Percentiles rank a stretch among this genome's conserved stretches.
Conservation (phyloP, 108 stramenopile species). For the Cyclotella cryptica region DNA sequence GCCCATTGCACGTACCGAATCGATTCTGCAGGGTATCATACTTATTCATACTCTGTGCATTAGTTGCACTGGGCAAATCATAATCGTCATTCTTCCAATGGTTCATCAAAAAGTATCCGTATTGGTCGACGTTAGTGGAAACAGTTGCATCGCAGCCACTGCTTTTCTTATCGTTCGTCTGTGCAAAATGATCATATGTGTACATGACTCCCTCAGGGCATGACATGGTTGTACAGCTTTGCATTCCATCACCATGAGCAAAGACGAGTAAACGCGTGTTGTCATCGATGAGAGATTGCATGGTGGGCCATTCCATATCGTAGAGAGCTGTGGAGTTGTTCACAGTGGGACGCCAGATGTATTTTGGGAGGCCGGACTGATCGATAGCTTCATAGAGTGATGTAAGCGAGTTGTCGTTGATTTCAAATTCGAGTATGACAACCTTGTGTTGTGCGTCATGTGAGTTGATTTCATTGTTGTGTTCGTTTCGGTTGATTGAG, state of each 20-base stretch:
- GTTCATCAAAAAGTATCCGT: slow-evolving; percentile 64
- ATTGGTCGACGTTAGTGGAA: slow-evolving; percentile 5
- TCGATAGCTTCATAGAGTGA: slow-evolving; percentile 24
- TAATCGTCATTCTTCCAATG: slow-evolving; percentile 53
- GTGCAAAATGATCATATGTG: slow-evolving; percentile 30
- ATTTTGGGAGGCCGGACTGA: slow-evolving; percentile 25
- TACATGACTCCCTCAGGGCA: slow-evolving; percentile 42
- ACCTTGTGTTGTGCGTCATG: slow-evolving; percentile 37
- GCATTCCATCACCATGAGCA: slow-evolving; percentile 33
- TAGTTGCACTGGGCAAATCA: slow-evolving; percentile 34
- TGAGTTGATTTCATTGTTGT: slow-evolving; percentile 1
- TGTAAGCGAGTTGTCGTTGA: slow-evolving; percentile 46
- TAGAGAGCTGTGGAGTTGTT: neutral
- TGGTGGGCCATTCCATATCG: slow-evolving; percentile 38
- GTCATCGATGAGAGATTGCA: slow-evolving; percentile 35
- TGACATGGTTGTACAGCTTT: slow-evolving; percentile 12
- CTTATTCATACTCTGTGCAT: slow-evolving; percentile 49
- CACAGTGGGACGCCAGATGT: slow-evolving; percentile 14
- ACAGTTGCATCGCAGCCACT: slow-evolving; percentile 13
- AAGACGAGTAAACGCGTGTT: slow-evolving; percentile 36
- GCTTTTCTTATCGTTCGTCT: slow-evolving; percentile 2
- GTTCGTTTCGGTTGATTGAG: neutral
- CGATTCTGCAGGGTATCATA: slow-evolving; percentile 34
- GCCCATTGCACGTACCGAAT: slow-evolving; percentile 52
- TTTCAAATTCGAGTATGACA: slow-evolving; percentile 64